Evolutionary conservation across 164 flowering plant species (phyloP), one percentile per base, ranked within the genome.

Genomic region (Tetrastigma voinierianum): DNA sequence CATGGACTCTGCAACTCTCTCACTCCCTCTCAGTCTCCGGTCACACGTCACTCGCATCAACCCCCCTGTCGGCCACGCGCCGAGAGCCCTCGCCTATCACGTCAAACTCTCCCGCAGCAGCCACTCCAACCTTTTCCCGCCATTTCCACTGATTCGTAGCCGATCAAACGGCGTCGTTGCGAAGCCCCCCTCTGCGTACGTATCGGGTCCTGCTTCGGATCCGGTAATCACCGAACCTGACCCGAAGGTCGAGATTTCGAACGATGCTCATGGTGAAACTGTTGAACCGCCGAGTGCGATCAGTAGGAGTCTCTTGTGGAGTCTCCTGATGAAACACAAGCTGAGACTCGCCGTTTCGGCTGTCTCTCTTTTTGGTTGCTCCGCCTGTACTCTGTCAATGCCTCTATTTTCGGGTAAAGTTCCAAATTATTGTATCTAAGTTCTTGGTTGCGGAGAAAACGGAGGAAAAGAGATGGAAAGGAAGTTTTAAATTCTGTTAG

Each of bases 301-400:
- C 1, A 81, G 77, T 62, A 82, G 90, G 97, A 90, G 84, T 13
- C 74, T 86, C 10, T 46, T 94, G 32, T 82, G 82, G 87, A 70
- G 70, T 25, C 80, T 92, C 2, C 17, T 90, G 78, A 19, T 69
- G 21, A 73, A 70, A 72, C 86, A 95, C 68, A 95, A 90, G 78
- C 68, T 83, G 58, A 72, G 92, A 60, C 79, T 95, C 6, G 80
- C 76, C 0, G 65, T 78, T 59, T 82, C 89, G 44, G 61, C 76
- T 24, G 46, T 76, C 25, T 61, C 89, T 62, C 85, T 95, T 15
- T 15, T 90, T 46, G 90, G 90, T 9, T 84, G 94, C 76, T 71
- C 91, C 17, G 57, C 86, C 25, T 90, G 92, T 67, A 91, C 96
- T 65, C 96, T 95, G 54, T 87, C 93, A 7, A 86, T 95, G 96